phyloP scores from a whole-genome alignment of 202 grass and related monocot genomes.

The Zoysia matrella region DNA sequence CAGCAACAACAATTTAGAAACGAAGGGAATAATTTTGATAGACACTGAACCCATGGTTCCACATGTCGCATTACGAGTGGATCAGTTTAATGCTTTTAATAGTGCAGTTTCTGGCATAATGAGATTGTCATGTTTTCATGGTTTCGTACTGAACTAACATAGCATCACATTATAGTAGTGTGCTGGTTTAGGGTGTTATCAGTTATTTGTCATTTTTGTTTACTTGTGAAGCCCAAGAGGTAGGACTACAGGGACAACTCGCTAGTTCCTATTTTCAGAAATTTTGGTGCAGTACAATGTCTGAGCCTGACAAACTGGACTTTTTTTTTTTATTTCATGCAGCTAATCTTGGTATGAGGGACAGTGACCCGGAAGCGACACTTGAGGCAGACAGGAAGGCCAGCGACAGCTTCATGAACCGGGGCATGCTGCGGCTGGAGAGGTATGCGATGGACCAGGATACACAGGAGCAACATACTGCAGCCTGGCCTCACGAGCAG shows the following conservation, averaged over 20 bases:
- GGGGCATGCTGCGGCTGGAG: constrained; percentile 25
- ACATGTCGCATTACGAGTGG: neutral
- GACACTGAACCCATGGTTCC: neutral
- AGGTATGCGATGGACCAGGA: constrained; percentile 14
- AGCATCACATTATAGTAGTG: neutral
- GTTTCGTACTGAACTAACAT: neutral
- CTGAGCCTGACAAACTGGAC: constrained; percentile 21
- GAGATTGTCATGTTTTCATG: neutral
- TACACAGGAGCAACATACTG: neutral
- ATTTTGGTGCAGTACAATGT: neutral
- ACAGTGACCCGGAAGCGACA: constrained; percentile 53
- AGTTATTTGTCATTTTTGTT: neutral
- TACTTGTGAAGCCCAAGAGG: neutral
- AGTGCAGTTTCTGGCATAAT: neutral
- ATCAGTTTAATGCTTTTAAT: neutral
- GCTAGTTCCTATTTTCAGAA: neutral
- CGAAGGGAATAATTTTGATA: neutral
- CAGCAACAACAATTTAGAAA: too few relatives aligned
- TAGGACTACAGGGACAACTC: neutral
- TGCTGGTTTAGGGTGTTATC: neutral
- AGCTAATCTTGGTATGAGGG: constrained; percentile 78
- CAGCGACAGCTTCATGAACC: constrained; percentile 51
- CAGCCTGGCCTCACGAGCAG: neutral
- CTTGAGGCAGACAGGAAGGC: constrained; percentile 56
- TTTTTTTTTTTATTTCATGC: neutral